Evolutionary conservation across 345 rosid genomes (phyloP).

Genomic region (Citrus glauca): DNA sequence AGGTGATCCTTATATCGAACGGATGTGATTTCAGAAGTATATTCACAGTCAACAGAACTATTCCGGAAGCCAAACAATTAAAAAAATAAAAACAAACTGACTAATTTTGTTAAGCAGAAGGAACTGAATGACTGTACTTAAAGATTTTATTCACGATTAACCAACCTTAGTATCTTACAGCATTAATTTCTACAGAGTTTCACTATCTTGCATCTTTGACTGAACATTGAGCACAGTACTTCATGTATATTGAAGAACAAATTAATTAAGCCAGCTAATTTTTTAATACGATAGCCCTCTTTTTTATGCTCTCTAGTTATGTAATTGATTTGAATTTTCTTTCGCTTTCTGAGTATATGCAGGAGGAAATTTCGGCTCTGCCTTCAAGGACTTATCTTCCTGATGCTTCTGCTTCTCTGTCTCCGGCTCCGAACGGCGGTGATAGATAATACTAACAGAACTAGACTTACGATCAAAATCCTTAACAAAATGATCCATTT

Average conservation of each 20-base stretch:
- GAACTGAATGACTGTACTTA: background rate
- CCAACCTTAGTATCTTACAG: background rate
- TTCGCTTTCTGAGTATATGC: background rate
- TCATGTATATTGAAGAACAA: background rate
- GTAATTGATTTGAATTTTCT: background rate
- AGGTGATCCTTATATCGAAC: too few relatives aligned
- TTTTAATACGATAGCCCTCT: background rate
- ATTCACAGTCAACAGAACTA: too few relatives aligned
- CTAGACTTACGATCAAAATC: slow-evolving; percentile 32
- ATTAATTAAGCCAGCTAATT: too few relatives aligned
- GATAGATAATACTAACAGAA: slow-evolving; percentile 36
- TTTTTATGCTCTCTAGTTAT: background rate
- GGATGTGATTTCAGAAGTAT: too few relatives aligned
- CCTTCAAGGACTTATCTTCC: background rate
- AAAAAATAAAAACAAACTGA: background rate
- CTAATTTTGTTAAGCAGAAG: background rate
- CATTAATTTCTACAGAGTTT: background rate
- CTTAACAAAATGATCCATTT: slow-evolving; percentile 20
- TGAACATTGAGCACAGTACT: background rate
- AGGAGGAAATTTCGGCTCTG: background rate
- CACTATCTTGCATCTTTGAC: background rate
- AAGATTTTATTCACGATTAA: slow-evolving; percentile 2
- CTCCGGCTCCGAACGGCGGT: slow-evolving; percentile 10
- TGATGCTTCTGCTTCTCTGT: background rate
- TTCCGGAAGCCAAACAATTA: too few relatives aligned